Evolutionary conservation across 1,284 basidiomycete species (phyloP), one percentile per base, ranked within the genome.

Genomic region (Trametes sp.): DNA sequence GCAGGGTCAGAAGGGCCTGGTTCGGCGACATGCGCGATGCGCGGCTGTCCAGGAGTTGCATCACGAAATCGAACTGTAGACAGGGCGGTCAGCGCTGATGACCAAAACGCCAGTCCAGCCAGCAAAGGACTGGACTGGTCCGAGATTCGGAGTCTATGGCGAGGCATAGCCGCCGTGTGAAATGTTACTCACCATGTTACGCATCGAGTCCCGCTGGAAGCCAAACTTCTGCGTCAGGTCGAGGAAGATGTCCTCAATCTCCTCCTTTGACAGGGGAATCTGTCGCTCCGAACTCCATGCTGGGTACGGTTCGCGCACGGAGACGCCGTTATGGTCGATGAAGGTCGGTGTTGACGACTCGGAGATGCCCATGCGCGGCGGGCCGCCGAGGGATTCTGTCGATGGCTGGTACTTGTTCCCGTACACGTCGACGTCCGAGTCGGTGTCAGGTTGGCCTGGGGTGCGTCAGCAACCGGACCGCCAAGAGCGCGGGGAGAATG

Each of bases 161-260:
- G 46, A 44, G 2, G 29, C 45, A 50, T 54, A 54, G 59, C 50
- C 59, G 54, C 38, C 54, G 52, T 59, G 56, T 41, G 41, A 59
- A 57, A 57, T 46, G 56, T n/a, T 46, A 82, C 87, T 56, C 69
- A 93, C 93, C 93, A 91, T 95, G 83, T 92, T 96, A 52, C 92
- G 82, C 92, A 93, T 93, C 14, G 90, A 92, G 76, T 97, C 95
- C 64, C 92, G 84, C 80, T 96, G 97, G 77, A 99, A 99, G 69
- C 97, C 98, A 78, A 99, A 99, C 81, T 99, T 99, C 84, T 99
- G 96, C 36, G 96, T 92, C 26, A 99, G 84, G 80, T 99, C 98
- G 65, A 98, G 90, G 74, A 99, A 95, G 58, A 99, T 95, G 75
- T 99, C 97, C 78, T 99, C 97, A 63, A 99, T 98, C 81, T 99